Evolutionary conservation across 179 eudicot genomes (phyloP).

Genomic region (Actinidia chinensis): DNA sequence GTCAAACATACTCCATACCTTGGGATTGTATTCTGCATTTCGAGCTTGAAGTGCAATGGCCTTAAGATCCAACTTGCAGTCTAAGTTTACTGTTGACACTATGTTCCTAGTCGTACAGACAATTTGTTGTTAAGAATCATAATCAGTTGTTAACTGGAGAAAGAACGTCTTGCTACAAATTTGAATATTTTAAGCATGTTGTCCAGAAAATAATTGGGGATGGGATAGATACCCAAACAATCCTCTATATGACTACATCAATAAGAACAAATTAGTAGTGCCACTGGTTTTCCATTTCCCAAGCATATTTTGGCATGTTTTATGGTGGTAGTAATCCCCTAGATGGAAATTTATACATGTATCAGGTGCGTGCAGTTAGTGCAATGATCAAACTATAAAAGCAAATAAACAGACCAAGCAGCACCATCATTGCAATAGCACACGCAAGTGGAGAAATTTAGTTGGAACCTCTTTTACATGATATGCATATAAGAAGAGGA

Average conservation of each 20-base stretch:
- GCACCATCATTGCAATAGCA: background rate
- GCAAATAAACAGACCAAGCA: slow-evolving; percentile 1
- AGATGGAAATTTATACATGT: background rate
- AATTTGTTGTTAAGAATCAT: background rate
- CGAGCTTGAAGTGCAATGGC: slow-evolving; percentile 92
- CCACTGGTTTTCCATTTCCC: background rate
- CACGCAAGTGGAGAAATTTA: background rate
- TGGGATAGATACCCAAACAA: background rate
- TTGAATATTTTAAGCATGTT: background rate
- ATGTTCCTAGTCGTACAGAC: slow-evolving; percentile 49
- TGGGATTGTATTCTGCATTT: slow-evolving; percentile 92
- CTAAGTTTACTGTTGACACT: slow-evolving; percentile 90
- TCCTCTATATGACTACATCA: background rate
- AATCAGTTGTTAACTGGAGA: background rate
- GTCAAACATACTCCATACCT: slow-evolving; percentile 36
- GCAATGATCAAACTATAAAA: background rate
- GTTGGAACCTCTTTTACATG: background rate
- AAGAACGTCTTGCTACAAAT: background rate
- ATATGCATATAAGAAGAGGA: background rate
- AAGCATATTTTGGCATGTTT: background rate
- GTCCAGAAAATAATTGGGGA: background rate
- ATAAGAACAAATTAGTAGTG: background rate
- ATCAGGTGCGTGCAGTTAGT: background rate
- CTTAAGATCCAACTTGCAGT: slow-evolving; percentile 84
- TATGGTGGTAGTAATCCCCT: background rate